Base-by-base conservation (phyloP, 2,329 filamentous ascomycete genomes). In the Penicillium rolfsii region DNA sequence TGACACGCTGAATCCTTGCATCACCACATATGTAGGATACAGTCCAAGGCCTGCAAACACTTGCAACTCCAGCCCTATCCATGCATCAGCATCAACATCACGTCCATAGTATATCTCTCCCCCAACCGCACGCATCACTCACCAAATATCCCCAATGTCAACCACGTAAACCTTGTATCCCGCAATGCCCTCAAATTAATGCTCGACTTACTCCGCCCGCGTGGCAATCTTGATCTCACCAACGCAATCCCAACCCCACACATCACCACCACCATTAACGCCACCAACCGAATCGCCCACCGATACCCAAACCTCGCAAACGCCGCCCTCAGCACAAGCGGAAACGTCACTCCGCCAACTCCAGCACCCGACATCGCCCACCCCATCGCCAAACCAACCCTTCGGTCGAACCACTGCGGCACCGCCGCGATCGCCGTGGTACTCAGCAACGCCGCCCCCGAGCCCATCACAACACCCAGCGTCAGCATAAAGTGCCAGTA, bases 401-500 rank as follows among this genome's bases (percentile, higher is more conserved):
- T 69, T 5, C 64, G 65, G 62, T 78, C 71, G 64, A 80, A 80
- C 77, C 77, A 79, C 56, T 80, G 78, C 35, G 74, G 73, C 3
- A 80, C 73, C 26, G 74, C 73, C 1, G 76, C 71, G 63, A 80
- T 66, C 5, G 71, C 75, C 1, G 73, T 73, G 0, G 77, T 80
- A 40, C 74, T 78, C 28, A 80, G 55, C 12, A 77, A 65, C 0
- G 76, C 77, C 0, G 72, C 72, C 0, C 75, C 71, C 2, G 72
- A 70, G 0, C 78, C 78, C 1, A 73, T 76, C 6, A 79, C 61
- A 0, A 79, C 55, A 1, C 77, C 77, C 22, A 78, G 67, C 64
- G 72, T 74, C 62, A 81, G 67, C 64, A 83, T 55, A 50, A 84
- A 83, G 5, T 84, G 81, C 81, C 79, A 83, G 64, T 83, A 84